A percentile compares a stretch with the other conserved stretches of the same genome.
Conservation (phyloP, 352 stramenopile species). For the Chrysophaeum taylorii region DNA sequence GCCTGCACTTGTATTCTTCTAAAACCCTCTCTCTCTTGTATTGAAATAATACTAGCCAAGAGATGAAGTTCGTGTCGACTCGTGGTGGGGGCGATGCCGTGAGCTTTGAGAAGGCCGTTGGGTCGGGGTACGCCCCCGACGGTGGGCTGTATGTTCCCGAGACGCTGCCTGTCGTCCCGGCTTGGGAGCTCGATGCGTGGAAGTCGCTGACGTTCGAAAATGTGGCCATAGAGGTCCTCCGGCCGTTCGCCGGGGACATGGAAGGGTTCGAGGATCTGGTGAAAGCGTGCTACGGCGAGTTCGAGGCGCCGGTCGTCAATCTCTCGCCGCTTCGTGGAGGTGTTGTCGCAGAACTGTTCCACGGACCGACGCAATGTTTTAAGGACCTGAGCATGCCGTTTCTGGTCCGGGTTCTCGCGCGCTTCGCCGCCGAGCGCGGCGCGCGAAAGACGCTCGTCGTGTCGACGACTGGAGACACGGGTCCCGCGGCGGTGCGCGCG, state of each 20-base stretch:
- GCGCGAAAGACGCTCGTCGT: slow-evolving; percentile 40
- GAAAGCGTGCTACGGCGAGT: slow-evolving; percentile 27
- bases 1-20: too few species aligned
- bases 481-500: slow-evolving; percentile 49
- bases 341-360: slow-evolving; percentile 52
- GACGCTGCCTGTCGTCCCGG: slow-evolving; percentile 34
- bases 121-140: slow-evolving; percentile 49
- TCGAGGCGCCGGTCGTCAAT: not conserved
- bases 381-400: slow-evolving; percentile 52
- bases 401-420: slow-evolving; percentile 39
- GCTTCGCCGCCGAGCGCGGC: slow-evolving; percentile 42
- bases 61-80: slow-evolving; percentile 13
- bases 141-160: slow-evolving; percentile 52
- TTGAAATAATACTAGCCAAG: too few species aligned
- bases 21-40: too few species aligned
- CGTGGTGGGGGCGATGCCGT: not conserved
- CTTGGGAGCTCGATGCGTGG: slow-evolving; percentile 34
- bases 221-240: slow-evolving; percentile 38
- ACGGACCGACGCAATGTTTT: slow-evolving; percentile 56
- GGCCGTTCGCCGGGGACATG: slow-evolving; percentile 34
- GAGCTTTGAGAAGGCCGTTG: slow-evolving; percentile 47
- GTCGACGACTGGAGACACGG: slow-evolving; percentile 53
- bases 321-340: not conserved
- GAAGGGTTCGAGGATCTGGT: slow-evolving; percentile 35
- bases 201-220: slow-evolving; percentile 38